Percentiles rank a stretch among this genome's conserved stretches.
Evolutionary conservation across 2,329 filamentous ascomycete species (phyloP).

Genomic region (Drechslerella coelobrocha): DNA sequence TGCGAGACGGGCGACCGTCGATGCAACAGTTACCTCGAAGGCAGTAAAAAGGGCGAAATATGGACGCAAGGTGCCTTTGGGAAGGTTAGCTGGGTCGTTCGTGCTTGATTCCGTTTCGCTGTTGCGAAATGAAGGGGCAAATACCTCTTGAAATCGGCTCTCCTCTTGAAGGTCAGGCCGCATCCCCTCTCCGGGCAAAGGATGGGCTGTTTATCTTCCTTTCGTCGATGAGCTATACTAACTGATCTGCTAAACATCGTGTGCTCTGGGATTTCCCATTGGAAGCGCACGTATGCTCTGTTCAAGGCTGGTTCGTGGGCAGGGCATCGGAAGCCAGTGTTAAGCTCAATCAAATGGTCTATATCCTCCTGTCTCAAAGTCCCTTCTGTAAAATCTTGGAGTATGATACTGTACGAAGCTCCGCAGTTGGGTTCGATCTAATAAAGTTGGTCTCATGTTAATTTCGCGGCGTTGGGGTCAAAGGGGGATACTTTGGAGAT

Average conservation of each 20-base stretch:
- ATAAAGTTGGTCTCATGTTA: background rate
- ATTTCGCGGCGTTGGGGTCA: background rate
- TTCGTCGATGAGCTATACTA: slow-evolving; percentile 9
- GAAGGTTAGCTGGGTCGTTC: slow-evolving; percentile 4
- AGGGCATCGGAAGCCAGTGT: slow-evolving; percentile 39
- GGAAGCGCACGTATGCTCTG: slow-evolving; percentile 32
- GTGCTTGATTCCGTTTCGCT: background rate
- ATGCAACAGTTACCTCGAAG: slow-evolving; percentile 48
- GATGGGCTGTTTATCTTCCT: slow-evolving; percentile 23
- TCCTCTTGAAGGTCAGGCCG: slow-evolving; percentile 17
- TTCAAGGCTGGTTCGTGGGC: slow-evolving; percentile 31
- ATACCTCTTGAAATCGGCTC: slow-evolving; percentile 43
- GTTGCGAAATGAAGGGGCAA: slow-evolving; percentile 2
- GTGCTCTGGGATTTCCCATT: slow-evolving; percentile 32
- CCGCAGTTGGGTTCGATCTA: slow-evolving; percentile 36
- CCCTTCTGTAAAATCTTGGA: slow-evolving; percentile 39
- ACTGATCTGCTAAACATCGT: slow-evolving; percentile 33
- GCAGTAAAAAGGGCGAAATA: slow-evolving; percentile 45
- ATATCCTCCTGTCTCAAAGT: slow-evolving; percentile 27
- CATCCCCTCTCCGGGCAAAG: slow-evolving; percentile 47
- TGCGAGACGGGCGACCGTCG: slow-evolving; percentile 39
- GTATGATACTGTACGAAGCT: slow-evolving; percentile 20
- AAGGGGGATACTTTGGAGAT: background rate
- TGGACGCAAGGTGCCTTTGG: slow-evolving; percentile 33
- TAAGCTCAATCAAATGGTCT: slow-evolving; percentile 32